These are phyloP conservation scores for Fennellomyces sp. DNA, from an alignment of 371 early-diverging fungal genomes.

Conservation along the genomic window DNA sequence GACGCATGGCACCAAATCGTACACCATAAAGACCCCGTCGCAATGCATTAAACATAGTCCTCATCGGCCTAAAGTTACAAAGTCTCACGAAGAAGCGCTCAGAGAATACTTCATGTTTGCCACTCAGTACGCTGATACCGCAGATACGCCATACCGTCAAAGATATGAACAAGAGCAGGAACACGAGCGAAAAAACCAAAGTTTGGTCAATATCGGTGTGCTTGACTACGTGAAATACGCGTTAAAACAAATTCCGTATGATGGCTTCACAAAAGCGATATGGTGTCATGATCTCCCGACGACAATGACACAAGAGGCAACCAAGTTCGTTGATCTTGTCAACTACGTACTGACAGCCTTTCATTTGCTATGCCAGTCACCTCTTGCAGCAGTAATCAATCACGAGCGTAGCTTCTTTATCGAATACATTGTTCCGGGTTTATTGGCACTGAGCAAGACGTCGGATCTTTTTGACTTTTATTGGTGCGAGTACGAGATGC, in stretches of 20 bases:
- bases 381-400: neutral
- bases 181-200: no score
- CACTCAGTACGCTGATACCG: neutral
- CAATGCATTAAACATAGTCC: neutral
- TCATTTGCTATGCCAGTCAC: neutral
- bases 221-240: no score
- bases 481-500: neutral
- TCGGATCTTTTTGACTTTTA: neutral
- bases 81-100: neutral
- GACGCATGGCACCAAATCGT: neutral
- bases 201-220: no score
- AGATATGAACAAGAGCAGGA: neutral
- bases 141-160: neutral
- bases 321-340: no score
- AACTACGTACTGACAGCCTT: neutral
- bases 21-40: neutral
- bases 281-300: neutral
- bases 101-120: neutral
- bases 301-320: no score
- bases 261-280: no score
- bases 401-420: neutral
- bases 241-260: no score
- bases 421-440: neutral
- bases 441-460: neutral
- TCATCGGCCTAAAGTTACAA: neutral